Evolutionary conservation across 2,329 filamentous ascomycete species (phyloP), one percentile per base, ranked within the genome.

Genomic region (Arachnomyces sp.): DNA sequence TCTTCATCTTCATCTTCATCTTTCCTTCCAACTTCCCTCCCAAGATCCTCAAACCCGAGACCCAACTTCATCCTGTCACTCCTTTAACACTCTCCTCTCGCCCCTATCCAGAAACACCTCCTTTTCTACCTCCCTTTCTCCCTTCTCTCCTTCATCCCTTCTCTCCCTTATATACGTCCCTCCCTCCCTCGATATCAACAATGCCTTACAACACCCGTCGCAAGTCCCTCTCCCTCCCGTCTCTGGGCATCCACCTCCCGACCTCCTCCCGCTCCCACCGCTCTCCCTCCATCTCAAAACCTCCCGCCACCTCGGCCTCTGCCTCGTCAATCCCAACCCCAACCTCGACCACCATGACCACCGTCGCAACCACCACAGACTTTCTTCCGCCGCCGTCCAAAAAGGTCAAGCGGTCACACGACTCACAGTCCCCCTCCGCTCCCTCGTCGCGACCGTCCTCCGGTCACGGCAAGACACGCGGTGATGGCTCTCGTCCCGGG

Each of bases 161-260:
- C 40, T 36, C 34, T 13, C 40, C 40, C 28, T 36, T 38, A 21
- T 32, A 28, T 39, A 34, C 31, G 25, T 14, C 33, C 35, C 18
- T 18, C 35, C 34, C 25, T 39, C 38, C 25, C 34, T 30, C 44
- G n/a, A n/a, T 48, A 49, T 51, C 49, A 54, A 68, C 54, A 56
- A 95, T 95, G 87, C 84, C 84, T 60, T 95, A 95, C 75, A 95
- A 95, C 67, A 96, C 90, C 52, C 85, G 90, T 68, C 83, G 89
- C 66, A 96, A 96, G 73, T 95, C 88, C 59, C 73, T 98, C 52
- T 95, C 89, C 47, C 74, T 96, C 58, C 85, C 87, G 45, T 93
- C 88, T 52, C 77, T 96, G 56, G 92, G 92, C 62, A 95, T 96
- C 55, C 86, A 92, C 56, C 74, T 95, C 39, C 79, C 79, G 40